These are phyloP conservation scores for Pseudofabraea citricarpa DNA, from an alignment of 2,329 filamentous ascomycete species.

Conservation along the genomic window DNA sequence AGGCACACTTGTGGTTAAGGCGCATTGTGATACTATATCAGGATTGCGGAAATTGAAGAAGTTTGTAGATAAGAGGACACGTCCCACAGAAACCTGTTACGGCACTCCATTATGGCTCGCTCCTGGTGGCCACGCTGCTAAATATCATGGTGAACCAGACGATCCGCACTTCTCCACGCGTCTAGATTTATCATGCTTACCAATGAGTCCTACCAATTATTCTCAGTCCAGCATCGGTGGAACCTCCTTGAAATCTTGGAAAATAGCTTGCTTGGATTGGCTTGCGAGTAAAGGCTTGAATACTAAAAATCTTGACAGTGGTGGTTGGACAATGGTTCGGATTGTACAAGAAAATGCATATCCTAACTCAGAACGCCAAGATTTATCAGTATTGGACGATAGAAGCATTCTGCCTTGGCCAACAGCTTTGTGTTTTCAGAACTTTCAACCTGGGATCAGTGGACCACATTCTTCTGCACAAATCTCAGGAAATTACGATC, in stretches of 20 bases:
- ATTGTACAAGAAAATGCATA: slow-evolving; percentile 18
- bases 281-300: slow-evolving; percentile 24
- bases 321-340: slow-evolving; percentile 29
- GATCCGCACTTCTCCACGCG: slow-evolving; percentile 13
- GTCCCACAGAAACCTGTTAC: slow-evolving; percentile 7
- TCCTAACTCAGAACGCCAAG: slow-evolving; percentile 17
- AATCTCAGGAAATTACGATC: slow-evolving; percentile 19
- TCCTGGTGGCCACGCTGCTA: slow-evolving; percentile 27
- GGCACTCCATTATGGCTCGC: slow-evolving; percentile 26
- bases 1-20: slow-evolving; percentile 26
- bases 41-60: slow-evolving; percentile 19
- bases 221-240: slow-evolving; percentile 12
- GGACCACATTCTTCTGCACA: slow-evolving; percentile 5
- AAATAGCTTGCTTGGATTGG: slow-evolving; percentile 28
- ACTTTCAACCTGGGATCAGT: slow-evolving; percentile 9
- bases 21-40: slow-evolving; percentile 19
- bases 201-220: slow-evolving; percentile 12
- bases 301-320: slow-evolving; percentile 18
- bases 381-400: slow-evolving; percentile 18
- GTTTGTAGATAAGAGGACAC: slow-evolving; percentile 1
- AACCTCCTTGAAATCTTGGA: slow-evolving; percentile 22
- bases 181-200: slow-evolving; percentile 13
- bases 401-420: slow-evolving; percentile 28
- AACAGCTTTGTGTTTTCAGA: slow-evolving; percentile 25
- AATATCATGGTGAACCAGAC: slow-evolving; percentile 19